Base-by-base conservation (phyloP, 176 grass and related monocot genomes). In the Rhynchospora breviuscula region DNA sequence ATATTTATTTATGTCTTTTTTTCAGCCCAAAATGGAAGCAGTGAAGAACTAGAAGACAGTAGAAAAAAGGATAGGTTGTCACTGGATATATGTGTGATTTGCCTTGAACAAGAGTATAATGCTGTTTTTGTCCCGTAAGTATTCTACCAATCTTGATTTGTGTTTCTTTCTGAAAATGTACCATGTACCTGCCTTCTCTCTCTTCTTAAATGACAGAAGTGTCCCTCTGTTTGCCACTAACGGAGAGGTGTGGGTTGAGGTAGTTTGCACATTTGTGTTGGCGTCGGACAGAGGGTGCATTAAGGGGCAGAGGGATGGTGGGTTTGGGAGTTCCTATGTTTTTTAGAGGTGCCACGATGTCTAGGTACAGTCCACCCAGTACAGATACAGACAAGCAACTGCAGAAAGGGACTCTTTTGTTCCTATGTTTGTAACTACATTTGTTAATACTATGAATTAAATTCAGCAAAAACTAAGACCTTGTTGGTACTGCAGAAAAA, bases 121-220 rank as follows among this genome's bases (percentile, higher is more conserved):
- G 89, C 91, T 86, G 93, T 93, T 99, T 95, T 99, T 92, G 91
- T 99, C 78, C 93, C 96, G 96, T 99, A 93, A 99, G 93, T 87
- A 85, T 85, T 53, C 31, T 83, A 57, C 71, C 76, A 14, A 49
- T n/a, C 31, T 84, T 67, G 25, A 33, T 62, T 79, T 62, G 79
- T 64, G 44, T 80, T 85, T 75, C 17, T 69, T 85, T 52, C 52
- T 83, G 15, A 72, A 56, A 22, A 72, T 79, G 43, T 79, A 54
- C 10, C 49, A 52, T 11, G 7, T 1, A 52, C 49, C 49, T 52
- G 9, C 10, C 9, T 10, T 52, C 26, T 29, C 26, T 29, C 26
- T 29, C 26, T 29, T 29, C 26, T 29, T 29, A 29, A 29, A 29
- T 29, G 26, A 48, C 46, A 51, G 51, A 23, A 54, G 26, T 29